These are phyloP conservation scores for Geoglossum cookeanum DNA, from an alignment of 2,329 filamentous ascomycete genomes.

Conservation along the genomic window DNA sequence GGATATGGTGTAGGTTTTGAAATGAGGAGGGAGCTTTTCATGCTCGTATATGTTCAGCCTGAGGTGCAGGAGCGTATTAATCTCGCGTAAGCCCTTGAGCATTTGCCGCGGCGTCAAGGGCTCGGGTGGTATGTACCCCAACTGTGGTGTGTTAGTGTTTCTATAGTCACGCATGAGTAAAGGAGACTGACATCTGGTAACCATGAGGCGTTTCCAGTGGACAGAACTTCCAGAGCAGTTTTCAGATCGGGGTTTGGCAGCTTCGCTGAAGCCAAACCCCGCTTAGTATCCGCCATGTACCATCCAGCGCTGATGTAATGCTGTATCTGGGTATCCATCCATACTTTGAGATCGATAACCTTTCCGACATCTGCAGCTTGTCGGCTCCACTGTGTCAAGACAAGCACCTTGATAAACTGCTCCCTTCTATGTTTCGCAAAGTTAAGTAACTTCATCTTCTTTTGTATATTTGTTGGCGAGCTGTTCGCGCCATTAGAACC, in stretches of 20 bases:
- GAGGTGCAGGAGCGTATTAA: constrained; percentile 68
- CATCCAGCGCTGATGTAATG: constrained; percentile 38
- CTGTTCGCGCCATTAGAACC: constrained; percentile 27
- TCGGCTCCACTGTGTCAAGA: constrained; percentile 79
- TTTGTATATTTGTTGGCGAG: constrained; percentile 47
- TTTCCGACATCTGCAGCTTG: constrained; percentile 62
- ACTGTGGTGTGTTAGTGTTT: constrained; percentile 22
- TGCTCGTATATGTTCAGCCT: constrained; percentile 60
- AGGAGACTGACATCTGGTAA: constrained; percentile 52
- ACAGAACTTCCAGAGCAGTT: constrained; percentile 70
- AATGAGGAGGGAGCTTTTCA: constrained; percentile 56
- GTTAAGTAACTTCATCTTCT: constrained; percentile 56
- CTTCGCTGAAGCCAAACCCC: constrained; percentile 50
- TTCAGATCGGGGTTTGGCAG: constrained; percentile 79
- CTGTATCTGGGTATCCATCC: constrained; percentile 44
- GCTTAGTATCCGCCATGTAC: constrained; percentile 51
- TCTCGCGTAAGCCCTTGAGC: constrained; percentile 53
- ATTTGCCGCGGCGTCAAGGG: constrained; percentile 52
- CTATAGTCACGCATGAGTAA: neutral
- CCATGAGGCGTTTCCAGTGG: constrained; percentile 56
- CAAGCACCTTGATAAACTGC: constrained; percentile 82
- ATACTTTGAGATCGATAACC: constrained; percentile 69
- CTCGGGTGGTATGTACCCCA: constrained; percentile 59
- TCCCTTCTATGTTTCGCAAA: constrained; percentile 65
- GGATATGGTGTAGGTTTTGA: constrained; percentile 57